These are phyloP conservation scores for Amanita inopinata DNA, from an alignment of 768 basidiomycete genomes.

Conservation along the genomic window DNA sequence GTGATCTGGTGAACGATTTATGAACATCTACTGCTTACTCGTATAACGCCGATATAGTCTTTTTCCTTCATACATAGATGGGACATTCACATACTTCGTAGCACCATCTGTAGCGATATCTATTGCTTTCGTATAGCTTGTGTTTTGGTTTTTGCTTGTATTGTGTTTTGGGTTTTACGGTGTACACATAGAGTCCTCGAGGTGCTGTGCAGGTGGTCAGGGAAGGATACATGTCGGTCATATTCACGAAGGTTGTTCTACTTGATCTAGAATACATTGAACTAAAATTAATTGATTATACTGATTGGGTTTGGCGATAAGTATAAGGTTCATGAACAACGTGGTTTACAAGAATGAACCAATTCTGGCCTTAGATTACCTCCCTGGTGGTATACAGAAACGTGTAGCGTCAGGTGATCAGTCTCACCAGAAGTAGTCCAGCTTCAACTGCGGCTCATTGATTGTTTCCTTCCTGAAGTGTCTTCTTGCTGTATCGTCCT, in stretches of 20 bases:
- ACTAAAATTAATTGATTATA: too few species aligned
- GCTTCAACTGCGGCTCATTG: neutral
- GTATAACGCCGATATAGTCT: constrained; percentile 1
- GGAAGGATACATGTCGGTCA: constrained; percentile 1
- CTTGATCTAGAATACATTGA: neutral
- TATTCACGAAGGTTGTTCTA: constrained; percentile 3
- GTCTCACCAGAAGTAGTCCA: neutral
- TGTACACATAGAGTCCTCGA: constrained; percentile 4
- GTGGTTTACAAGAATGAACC: neutral
- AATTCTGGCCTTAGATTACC: too few species aligned
- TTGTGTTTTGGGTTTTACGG: constrained; percentile 1
- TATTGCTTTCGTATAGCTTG: neutral
- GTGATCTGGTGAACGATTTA: neutral
- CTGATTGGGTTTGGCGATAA: too few species aligned
- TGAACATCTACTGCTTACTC: neutral
- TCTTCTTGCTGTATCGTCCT: neutral
- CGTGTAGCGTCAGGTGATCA: too few species aligned
- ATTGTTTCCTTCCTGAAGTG: too few species aligned
- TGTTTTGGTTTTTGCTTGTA: neutral
- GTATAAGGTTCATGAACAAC: too few species aligned
- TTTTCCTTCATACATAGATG: constrained; percentile 8
- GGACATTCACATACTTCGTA: constrained; percentile 6
- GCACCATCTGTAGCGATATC: constrained; percentile 11
- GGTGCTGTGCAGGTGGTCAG: neutral
- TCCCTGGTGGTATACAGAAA: too few species aligned